Evolutionary conservation across 805 yeast genomes (phyloP), one percentile per base, ranked within the genome.

Genomic region (Scheffersomyces stipitis): DNA sequence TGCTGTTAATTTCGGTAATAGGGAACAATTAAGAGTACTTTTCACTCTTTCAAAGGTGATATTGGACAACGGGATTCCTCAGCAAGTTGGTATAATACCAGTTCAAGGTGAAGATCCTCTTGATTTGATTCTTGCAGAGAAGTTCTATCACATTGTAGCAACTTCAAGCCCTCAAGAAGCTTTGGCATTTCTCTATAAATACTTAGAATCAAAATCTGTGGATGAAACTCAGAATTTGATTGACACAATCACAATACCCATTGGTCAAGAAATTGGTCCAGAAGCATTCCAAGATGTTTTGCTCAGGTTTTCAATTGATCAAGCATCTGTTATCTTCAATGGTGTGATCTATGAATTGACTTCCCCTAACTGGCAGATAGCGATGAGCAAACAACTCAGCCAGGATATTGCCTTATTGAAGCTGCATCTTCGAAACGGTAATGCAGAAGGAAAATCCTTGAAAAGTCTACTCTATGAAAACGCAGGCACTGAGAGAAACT

Each of bases 41-140:
- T 59, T 74, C 14, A 66, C 81, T 6, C 64, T 80, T 23, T 49
- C 82, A 2, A 67, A 71, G 17, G 58, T 75, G 2, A 64, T 80
- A 2, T 50, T 80, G n/a, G 66, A 72, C 9, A 73, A 76, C 29
- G 78, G 79, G 1, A 70, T 85, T 13, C 86, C 96, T 0, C 84
- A 89, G 45, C 83, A 90, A 57, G 53, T 91, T 34, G 99, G 97
- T 5, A 44, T 91, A 3, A 65, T 91, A n/a, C 96, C 98, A 0
- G 40, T 84, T 2, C 52, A 60, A 6, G 58, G 54, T 1, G 49
- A 45, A 4, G 62, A 59, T 15, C 51, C 51, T 8, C 34, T 44
- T 15, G 72, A 65, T 37, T 44, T 49, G 5, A 28, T 31, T 5
- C 29, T 68, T 13, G 66, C 71, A 1, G 49, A 62, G 30, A 44